Conservation (phyloP, 768 basidiomycete genomes). For the Suillus brevipes region DNA sequence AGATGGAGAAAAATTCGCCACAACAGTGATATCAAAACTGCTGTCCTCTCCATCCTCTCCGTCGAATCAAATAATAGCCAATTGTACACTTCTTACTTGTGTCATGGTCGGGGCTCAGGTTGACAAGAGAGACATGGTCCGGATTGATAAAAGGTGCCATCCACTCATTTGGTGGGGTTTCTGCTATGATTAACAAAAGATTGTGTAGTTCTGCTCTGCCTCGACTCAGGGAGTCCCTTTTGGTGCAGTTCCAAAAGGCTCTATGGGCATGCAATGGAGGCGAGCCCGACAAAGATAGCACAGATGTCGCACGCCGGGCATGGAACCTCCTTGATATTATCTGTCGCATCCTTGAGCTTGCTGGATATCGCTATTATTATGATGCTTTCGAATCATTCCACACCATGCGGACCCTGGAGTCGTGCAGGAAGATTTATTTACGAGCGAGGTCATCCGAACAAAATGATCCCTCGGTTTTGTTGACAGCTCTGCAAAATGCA, state of each 20-base stretch:
- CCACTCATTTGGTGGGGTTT: not conserved
- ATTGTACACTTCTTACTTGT: not conserved
- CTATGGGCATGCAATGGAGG: not conserved
- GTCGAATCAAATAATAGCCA: not conserved
- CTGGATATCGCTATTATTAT: fast-evolving
- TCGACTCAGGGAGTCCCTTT: not conserved
- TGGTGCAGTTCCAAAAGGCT: not conserved
- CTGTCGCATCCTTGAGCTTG: not conserved
- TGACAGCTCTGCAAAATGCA: not conserved
- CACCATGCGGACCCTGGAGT: not conserved
- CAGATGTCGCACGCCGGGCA: not conserved
- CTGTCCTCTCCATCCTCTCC: not conserved
- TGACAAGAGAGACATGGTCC: not conserved
- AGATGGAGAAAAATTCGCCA: not conserved
- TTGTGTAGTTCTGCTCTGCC: not conserved
- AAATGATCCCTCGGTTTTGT: not conserved
- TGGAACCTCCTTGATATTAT: not conserved
- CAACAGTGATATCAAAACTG: not conserved
- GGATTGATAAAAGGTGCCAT: not conserved
- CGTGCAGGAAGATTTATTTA: not conserved
- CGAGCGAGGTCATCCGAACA: not conserved
- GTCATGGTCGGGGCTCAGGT: not conserved
- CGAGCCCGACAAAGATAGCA: not conserved
- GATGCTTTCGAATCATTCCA: not conserved
- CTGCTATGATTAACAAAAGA: not conserved